Evolutionary conservation across 2,329 filamentous ascomycete genomes (phyloP).

Genomic region (Mariannaea elegans): DNA sequence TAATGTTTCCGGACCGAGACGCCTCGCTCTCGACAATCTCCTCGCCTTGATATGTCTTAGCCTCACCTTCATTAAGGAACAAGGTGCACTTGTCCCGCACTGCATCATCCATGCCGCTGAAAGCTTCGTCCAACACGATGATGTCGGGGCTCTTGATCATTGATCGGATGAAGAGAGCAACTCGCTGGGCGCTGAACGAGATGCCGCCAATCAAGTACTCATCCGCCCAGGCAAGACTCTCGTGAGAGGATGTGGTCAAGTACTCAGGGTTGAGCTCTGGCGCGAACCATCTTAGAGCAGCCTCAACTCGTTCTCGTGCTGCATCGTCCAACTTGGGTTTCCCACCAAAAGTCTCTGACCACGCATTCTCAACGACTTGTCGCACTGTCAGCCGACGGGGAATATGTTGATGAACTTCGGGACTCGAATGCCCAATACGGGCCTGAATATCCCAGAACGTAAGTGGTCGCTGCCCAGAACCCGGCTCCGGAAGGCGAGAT

Average conservation of each 20-base stretch:
- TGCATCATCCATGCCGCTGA: slow-evolving; percentile 82
- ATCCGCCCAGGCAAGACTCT: slow-evolving; percentile 69
- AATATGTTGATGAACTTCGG: slow-evolving; percentile 94
- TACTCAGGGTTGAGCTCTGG: slow-evolving; percentile 73
- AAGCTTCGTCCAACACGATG: slow-evolving; percentile 87
- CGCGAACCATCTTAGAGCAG: slow-evolving; percentile 79
- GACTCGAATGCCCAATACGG: slow-evolving; percentile 90
- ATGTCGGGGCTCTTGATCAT: slow-evolving; percentile 83
- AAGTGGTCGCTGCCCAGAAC: slow-evolving; percentile 72
- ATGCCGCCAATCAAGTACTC: slow-evolving; percentile 75
- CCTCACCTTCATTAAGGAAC: slow-evolving; percentile 76
- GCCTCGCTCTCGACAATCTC: slow-evolving; percentile 58
- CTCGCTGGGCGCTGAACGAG: slow-evolving; percentile 83
- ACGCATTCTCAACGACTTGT: slow-evolving; percentile 83
- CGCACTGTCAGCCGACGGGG: slow-evolving; percentile 79
- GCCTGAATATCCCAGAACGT: slow-evolving; percentile 93
- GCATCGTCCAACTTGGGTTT: slow-evolving; percentile 70
- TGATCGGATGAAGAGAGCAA: slow-evolving; percentile 84
- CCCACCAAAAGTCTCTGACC: slow-evolving; percentile 85
- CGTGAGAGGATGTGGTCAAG: slow-evolving; percentile 30
- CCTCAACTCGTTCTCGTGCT: slow-evolving; percentile 69
- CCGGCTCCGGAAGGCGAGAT: slow-evolving; percentile 78
- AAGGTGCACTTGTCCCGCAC: slow-evolving; percentile 87
- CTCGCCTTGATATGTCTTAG: slow-evolving; percentile 49
- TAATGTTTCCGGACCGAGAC: slow-evolving; percentile 54